phyloP scores from a whole-genome alignment of 331 rosid species.

The Arachis monticola region DNA sequence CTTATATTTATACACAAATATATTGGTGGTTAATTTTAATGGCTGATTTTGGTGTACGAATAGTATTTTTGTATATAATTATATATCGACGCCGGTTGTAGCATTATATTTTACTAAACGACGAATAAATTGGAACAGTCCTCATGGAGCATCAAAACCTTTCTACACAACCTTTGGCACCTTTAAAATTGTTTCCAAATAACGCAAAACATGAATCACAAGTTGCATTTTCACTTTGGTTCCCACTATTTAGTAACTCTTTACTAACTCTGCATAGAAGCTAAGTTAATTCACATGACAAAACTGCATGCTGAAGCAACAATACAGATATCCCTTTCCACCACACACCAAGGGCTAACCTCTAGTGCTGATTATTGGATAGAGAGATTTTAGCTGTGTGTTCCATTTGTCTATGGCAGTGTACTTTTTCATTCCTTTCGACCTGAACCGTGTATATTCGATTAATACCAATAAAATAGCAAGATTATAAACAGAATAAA shows the following conservation, averaged over 20 bases:
- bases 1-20: no score
- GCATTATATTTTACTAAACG: no score
- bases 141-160: no score
- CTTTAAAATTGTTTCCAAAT: slow-evolving; percentile 23
- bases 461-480: slow-evolving; percentile 16
- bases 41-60: no score
- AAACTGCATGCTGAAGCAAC: slow-evolving; percentile 40
- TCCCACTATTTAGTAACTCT: slow-evolving; percentile 37
- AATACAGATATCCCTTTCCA: slow-evolving; percentile 17
- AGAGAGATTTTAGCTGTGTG: slow-evolving; percentile 84
- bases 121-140: no score
- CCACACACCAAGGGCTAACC: slow-evolving; percentile 38
- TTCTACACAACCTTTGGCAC: no score
- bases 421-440: slow-evolving; percentile 96
- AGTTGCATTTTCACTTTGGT: slow-evolving; percentile 37
- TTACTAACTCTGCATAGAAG: slow-evolving; percentile 36
- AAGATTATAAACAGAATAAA: not conserved
- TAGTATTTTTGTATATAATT: no score
- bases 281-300: slow-evolving; percentile 44
- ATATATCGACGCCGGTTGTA: no score
- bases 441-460: slow-evolving; percentile 53
- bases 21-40: no score
- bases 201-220: slow-evolving; percentile 40
- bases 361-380: slow-evolving; percentile 80
- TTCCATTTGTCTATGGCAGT: slow-evolving; percentile 97